Evolutionary conservation across 2,329 filamentous ascomycete genomes (phyloP), one percentile per base, ranked within the genome.

Genomic region (Neopestalotiopsis sp.): DNA sequence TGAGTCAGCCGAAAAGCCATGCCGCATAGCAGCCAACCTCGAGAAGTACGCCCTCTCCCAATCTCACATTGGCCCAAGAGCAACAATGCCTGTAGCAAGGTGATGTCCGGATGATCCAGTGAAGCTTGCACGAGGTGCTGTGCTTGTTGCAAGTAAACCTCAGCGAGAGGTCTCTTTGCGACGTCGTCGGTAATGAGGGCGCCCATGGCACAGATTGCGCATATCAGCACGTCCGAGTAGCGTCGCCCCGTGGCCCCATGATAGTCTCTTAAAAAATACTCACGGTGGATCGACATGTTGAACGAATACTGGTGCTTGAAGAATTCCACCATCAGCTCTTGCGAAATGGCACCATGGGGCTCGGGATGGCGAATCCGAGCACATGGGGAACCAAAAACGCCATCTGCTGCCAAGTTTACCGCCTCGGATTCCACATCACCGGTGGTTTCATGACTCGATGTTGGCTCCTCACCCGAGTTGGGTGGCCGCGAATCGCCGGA

Each of bases 1-100:
- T 86, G 84, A 0, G 84, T 81, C 17, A 86, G 77, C 4, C 84
- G 81, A 71, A 85, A 86, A 10, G 84, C 83, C 84, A 86, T 86
- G 59, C 84, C 84, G 34, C 83, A 85, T 65, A 84, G 85, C 1
- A 86, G 75, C 84, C 84, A 86, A 10, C 84, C 84, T 66, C 84
- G 86, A 20, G 83, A 85, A 2, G 80, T 75, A 17, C 81, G 80
- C 0, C 84, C 83, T 24, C 81, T 80, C 3, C 84, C 84, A 57
- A 86, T 85, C 68, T 84, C 83, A 13, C 81, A 78, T 67, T 86
- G 83, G 12, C 83, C 82, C 1, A 86, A 68, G 0, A 86, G 70
- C 4, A 83, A 76, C 13, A 86, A 73, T 0, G 83, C 81, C 68
- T 85, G 82, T 7, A 86, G 73, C 10, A 81, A 81, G 6, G 84